Evolutionary conservation across 371 early-diverging fungal genomes (phyloP), one percentile per base, ranked within the genome.

Genomic region (Rhizopus microsporus): DNA sequence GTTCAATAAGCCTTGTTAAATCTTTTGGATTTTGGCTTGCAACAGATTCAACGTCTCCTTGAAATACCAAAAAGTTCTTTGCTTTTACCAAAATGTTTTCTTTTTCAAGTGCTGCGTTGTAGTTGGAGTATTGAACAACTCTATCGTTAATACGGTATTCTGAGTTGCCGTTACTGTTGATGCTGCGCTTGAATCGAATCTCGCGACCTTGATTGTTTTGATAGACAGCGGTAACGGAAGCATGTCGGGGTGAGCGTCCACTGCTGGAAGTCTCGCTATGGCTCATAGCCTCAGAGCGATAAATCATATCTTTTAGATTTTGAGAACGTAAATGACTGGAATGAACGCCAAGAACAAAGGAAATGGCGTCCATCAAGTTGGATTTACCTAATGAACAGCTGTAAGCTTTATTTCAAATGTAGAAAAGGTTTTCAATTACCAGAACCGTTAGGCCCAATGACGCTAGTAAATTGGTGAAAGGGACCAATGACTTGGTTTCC

Each of bases 381-480:
- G 96, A 95, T 76, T 99, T 99, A 31, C 97, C 95, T 88, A 49
- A 13, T 29, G 33, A 32, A 49, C n/a, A 33, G 42, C 7, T 0
- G 15, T 50, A 33, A 46, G n/a, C 3, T 54, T 15, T 55, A 29
- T 45, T 10, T 34, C 33, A 34, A 15, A 33, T 34, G 15, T 0
- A 29, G 17, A 37, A 13, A 16, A 16, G n/a, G 17, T 37, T 15
- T 30, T 9, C 10, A 47, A 30, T 8, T 76, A 88, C 97, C 98
- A 57, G 95, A 89, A 53, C 99, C 99, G 81, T 99, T 99, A 33
- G 99, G 99, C 10, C 99, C 99, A 59, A 99, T 94, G 44, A 99
- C 92, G 58, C 95, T 93, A 4, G 99, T 96, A 72, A 99, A 99
- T 69, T 93, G 82, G 71, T 90, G 78, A 71, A 99, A 98, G 8